These are phyloP conservation scores for Chalaropsis thielavioides DNA, from an alignment of 2,329 filamentous ascomycete genomes.

Conservation along the genomic window DNA sequence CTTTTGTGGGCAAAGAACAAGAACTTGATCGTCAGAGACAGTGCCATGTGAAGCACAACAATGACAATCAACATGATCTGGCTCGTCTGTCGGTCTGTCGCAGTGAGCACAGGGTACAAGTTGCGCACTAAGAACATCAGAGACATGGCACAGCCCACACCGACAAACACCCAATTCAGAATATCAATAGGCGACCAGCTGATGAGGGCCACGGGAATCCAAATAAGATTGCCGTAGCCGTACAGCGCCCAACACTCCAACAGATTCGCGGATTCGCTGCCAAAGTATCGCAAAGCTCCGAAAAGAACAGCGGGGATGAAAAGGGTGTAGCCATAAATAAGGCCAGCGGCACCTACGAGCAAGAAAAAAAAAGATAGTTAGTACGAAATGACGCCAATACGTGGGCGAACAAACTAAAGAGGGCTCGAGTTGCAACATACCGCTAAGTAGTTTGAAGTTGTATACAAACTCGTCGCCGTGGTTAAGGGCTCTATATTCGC, in stretches of 20 bases:
- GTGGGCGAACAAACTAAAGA: background rate
- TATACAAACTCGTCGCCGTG: slow-evolving; percentile 68
- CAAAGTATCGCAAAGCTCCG: slow-evolving; percentile 85
- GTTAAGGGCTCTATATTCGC: slow-evolving; percentile 63
- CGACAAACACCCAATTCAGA: slow-evolving; percentile 90
- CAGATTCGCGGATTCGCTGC: slow-evolving; percentile 80
- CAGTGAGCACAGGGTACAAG: slow-evolving; percentile 78
- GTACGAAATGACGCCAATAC: background rate
- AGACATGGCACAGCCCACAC: slow-evolving; percentile 68
- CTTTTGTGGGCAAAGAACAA: slow-evolving; percentile 83
- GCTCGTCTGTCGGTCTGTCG: slow-evolving; percentile 82
- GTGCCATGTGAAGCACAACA: slow-evolving; percentile 70
- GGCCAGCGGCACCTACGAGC: slow-evolving; percentile 57
- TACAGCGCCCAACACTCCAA: slow-evolving; percentile 93
- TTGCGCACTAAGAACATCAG: slow-evolving; percentile 74
- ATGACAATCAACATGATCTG: slow-evolving; percentile 77
- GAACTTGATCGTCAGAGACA: slow-evolving; percentile 89
- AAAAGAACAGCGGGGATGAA: slow-evolving; percentile 76
- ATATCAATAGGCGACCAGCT: slow-evolving; percentile 76
- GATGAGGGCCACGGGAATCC: slow-evolving; percentile 86
- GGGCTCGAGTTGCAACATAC: slow-evolving; percentile 30
- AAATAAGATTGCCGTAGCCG: slow-evolving; percentile 91
- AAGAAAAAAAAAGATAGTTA: background rate
- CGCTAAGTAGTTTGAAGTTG: slow-evolving; percentile 78
- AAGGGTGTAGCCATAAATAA: slow-evolving; percentile 90